Evolutionary conservation across 352 stramenopile genomes (phyloP).

Genomic region (Thalassiosira hispida): DNA sequence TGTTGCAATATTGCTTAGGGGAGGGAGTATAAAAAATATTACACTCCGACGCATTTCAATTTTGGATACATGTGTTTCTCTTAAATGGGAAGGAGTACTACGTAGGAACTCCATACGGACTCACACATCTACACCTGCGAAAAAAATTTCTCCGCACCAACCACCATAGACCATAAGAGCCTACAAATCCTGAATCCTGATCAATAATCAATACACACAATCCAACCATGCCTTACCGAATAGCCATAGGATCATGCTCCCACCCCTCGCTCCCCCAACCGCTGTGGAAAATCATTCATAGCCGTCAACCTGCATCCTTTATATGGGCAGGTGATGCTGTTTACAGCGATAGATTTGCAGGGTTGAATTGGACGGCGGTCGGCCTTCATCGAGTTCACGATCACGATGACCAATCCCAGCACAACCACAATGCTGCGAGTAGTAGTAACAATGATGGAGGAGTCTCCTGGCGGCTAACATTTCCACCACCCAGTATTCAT

Average conservation of each 20-base stretch:
- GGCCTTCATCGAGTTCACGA: conserved; percentile 11
- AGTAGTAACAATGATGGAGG: background rate
- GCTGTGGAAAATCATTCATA: conserved; percentile 70
- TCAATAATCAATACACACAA: background rate
- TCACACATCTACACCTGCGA: too few species aligned
- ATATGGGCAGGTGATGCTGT: conserved; percentile 80
- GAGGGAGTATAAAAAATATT: too few species aligned
- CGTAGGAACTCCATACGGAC: too few species aligned
- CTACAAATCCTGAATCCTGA: too few species aligned
- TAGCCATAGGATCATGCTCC: conserved; percentile 76
- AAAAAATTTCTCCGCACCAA: too few species aligned
- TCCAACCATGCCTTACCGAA: conserved; percentile 39
- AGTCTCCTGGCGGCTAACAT: conserved; percentile 46
- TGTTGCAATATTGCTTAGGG: too few species aligned
- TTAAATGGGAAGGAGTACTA: too few species aligned
- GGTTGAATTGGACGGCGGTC: conserved; percentile 40
- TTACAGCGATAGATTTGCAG: conserved; percentile 63
- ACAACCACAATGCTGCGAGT: too few species aligned
- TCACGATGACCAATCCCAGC: background rate
- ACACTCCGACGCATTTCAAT: too few species aligned
- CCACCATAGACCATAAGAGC: too few species aligned
- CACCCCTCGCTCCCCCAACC: conserved; percentile 65
- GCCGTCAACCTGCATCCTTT: conserved; percentile 65
- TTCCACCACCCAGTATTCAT: conserved; percentile 52
- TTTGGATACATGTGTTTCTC: too few species aligned